A percentile compares a stretch with the other conserved stretches of the same genome.
These are phyloP conservation scores for Microthyrium microscopicum DNA, from an alignment of 2,329 filamentous ascomycete species.

Conservation along the genomic window DNA sequence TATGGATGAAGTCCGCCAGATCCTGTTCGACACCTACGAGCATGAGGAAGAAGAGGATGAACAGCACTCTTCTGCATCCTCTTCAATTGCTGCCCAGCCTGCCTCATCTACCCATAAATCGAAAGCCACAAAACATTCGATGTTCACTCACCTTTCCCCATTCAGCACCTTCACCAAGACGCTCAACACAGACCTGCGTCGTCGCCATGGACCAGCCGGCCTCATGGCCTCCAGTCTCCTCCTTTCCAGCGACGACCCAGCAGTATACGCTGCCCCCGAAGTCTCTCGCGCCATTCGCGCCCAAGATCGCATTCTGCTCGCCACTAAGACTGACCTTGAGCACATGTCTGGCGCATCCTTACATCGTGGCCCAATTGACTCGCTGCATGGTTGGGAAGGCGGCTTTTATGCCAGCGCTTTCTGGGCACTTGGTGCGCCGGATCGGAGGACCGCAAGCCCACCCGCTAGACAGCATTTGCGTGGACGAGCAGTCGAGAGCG, in stretches of 20 bases:
- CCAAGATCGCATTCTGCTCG: slow-evolving; percentile 61
- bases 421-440: slow-evolving; percentile 41
- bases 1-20: slow-evolving; percentile 37
- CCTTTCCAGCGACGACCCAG: slow-evolving; percentile 67
- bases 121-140: too few relatives aligned
- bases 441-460: slow-evolving; percentile 12
- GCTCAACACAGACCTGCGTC: slow-evolving; percentile 2
- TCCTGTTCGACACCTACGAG: slow-evolving; percentile 31
- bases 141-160: too few relatives aligned
- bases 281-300: slow-evolving; percentile 41
- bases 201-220: slow-evolving; percentile 7
- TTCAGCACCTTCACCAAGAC: neutral
- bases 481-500: neutral
- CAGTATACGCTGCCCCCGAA: slow-evolving; percentile 51
- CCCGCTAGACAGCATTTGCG: too few relatives aligned
- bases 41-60: slow-evolving; percentile 12
- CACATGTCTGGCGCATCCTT: slow-evolving; percentile 16
- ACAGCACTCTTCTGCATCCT: too few relatives aligned
- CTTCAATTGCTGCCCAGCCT: neutral
- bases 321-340: slow-evolving; percentile 41
- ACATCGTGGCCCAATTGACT: slow-evolving; percentile 41
- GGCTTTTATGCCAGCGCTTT: slow-evolving; percentile 74
- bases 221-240: slow-evolving; percentile 30
- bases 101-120: too few relatives aligned
- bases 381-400: slow-evolving; percentile 72